Evolutionary conservation across 2,329 filamentous ascomycete genomes (phyloP), one percentile per base, ranked within the genome.

Genomic region (Beauveria asiatica): DNA sequence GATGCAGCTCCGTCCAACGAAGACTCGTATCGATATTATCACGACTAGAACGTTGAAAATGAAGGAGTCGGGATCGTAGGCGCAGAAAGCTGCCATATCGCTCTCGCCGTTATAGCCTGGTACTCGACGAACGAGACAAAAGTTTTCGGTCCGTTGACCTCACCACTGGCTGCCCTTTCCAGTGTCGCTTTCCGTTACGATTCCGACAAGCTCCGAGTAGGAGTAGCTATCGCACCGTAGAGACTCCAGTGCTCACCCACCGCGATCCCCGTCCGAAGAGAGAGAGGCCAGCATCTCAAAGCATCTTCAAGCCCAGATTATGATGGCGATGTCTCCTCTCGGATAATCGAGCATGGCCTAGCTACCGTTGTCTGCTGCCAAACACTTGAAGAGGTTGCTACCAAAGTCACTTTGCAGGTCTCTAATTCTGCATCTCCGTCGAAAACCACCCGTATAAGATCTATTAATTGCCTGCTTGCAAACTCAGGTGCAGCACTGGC

Each of bases 281-380:
- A 13, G 46, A 51, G 23, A 37, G 17, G 10, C 25, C 37, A 3
- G 30, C 51, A 2, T 23, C 23, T 6, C 45, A 33, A n/a, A 44
- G 11, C 3, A 25, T 13, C 4, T 11, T 27, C 16, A 49, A 23
- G 10, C 17, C 33, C 1, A 44, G 33, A 51, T 17, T 66, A 59
- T 67, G 39, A 39, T 8, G 30, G 55, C 10, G 33, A 65, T 53
- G 2, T 30, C 9, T 49, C 39, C 1, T 59, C 33, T 3, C 65
- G 61, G 62, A 46, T 49, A 1, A 65, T 67, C 16, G 64, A 67
- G 27, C 61, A 63, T 48, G 64, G 68, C 45, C 58, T 68, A 2
- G 63, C 61, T 3, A 68, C 64, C 0, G 39, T 65, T 25, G 33
- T 68, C 21, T 68, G 66, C 55, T 67, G 66, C 51, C 66, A 67